phyloP scores from a whole-genome alignment of 108 stramenopile genomes.

The Nannochloropsis salina region DNA sequence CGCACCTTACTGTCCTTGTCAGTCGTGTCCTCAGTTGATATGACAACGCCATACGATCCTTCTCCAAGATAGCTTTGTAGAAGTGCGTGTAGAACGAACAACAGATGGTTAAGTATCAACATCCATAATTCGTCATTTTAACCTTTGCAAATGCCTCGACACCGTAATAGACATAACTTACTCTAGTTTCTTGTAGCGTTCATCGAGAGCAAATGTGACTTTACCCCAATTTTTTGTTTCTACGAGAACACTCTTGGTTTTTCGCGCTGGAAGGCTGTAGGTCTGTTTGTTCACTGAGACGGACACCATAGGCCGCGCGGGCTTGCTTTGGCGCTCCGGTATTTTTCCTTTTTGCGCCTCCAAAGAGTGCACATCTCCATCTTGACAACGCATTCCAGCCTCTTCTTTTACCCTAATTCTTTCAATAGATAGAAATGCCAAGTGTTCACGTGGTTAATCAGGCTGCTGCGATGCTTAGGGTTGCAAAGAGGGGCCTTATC shows the following conservation, averaged over 20 bases:
- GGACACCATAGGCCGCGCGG: not conserved
- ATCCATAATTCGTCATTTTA: not conserved
- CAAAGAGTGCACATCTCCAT: not conserved
- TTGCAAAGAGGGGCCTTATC: too few relatives aligned
- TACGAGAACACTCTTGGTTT: not conserved
- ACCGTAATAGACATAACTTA: not conserved
- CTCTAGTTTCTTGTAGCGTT: conserved; percentile 6
- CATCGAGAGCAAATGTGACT: conserved; percentile 1
- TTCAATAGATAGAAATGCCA: not conserved
- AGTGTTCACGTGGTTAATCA: too few relatives aligned
- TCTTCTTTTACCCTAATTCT: not conserved
- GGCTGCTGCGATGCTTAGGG: too few relatives aligned
- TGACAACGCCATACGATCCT: not conserved
- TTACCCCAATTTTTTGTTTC: conserved; percentile 20
- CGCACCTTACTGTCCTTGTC: not conserved
- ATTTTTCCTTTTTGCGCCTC: not conserved
- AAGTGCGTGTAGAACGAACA: not conserved
- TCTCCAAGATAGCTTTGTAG: not conserved
- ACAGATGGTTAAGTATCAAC: not conserved
- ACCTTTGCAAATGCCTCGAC: too few relatives aligned
- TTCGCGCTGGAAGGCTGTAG: not conserved
- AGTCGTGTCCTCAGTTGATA: not conserved
- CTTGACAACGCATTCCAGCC: not conserved
- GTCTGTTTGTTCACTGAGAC: not conserved
- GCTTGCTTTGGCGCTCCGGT: not conserved